A percentile compares a stretch with the other conserved stretches of the same genome.
Evolutionary conservation across 2,329 filamentous ascomycete genomes (phyloP).

Genomic region (Sporothrix brasiliensis): DNA sequence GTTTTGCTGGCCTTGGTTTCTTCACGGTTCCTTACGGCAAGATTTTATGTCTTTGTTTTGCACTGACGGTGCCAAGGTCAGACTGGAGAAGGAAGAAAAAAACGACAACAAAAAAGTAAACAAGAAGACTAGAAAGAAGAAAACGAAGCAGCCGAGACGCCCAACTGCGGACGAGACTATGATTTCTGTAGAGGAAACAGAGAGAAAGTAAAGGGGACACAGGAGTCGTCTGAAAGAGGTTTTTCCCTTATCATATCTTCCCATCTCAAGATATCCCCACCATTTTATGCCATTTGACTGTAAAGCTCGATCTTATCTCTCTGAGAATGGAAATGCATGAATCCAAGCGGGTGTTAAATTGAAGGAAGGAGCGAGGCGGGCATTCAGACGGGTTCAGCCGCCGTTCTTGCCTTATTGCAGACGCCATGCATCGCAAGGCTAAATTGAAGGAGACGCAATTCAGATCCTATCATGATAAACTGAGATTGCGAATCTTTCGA

Average conservation of each 20-base stretch:
- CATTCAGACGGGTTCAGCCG: constrained; percentile 13
- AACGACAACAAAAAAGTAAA: not conserved
- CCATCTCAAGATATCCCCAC: not conserved
- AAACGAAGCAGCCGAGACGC: constrained; percentile 1
- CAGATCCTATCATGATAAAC: not conserved
- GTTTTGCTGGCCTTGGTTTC: not conserved
- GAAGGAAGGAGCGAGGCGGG: not conserved
- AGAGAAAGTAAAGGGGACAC: not conserved
- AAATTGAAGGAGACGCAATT: not conserved
- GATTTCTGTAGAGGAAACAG: not conserved
- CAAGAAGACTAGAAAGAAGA: not conserved
- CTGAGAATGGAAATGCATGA: not conserved
- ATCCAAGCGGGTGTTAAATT: not conserved
- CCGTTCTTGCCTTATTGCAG: not conserved
- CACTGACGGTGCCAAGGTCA: not conserved
- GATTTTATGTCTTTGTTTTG: not conserved
- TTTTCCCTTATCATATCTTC: not conserved
- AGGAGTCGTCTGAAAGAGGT: not conserved
- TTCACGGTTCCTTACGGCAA: no score
- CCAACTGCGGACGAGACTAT: constrained; percentile 10
- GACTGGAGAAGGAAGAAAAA: not conserved
- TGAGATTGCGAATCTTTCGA: not conserved
- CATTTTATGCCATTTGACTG: not conserved
- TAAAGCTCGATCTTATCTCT: not conserved
- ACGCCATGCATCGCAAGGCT: constrained; percentile 5